Evolutionary conservation across 164 flowering plant species (phyloP), one percentile per base, ranked within the genome.

Genomic region (Kalanchoe fedtschenkoi): DNA sequence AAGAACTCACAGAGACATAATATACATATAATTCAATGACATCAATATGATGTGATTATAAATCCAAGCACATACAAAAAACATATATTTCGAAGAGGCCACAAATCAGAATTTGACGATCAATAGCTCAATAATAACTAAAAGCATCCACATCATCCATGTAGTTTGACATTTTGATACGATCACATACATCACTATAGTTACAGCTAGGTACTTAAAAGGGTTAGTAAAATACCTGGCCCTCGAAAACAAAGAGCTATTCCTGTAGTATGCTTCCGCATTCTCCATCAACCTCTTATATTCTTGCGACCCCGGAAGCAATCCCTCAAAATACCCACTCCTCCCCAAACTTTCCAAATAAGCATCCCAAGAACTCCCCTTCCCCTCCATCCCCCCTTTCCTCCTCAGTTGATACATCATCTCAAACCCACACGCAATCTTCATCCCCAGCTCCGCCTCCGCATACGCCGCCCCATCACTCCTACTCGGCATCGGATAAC

Each of bases 391-490:
- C 16, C 86, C 88, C 33, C 77, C 78, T 65, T 63, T 69, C 55
- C 63, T 68, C 72, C 88, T 78, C 68, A 64, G 72, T 71, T 86
- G 95, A 78, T 93, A 93, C 78, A 85, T 78, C 97, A 93, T 93
- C 75, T 93, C 99, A 26, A 93, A 84, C 69, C 99, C 99, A 68
- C 97, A 90, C 0, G 93, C 80, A 14, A 93, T 91, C 76, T 93
- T 93, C 99, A 93, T 84, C 65, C 97, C 97, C 72, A 93, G 38
- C 46, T 87, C 99, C 8, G 95, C 96, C 67, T 84, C 96, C 69
- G 62, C n/a, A 76, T 74, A 86, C 4, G 29, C 84, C 11, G 46
- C 57, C 26, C 34, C 58, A 58, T 81, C 84, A 24, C 71, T 71
- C 75, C 81, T 72, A 2, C 65, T 62, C 4, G 84, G 93, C 85